Percentiles rank a stretch among this genome's conserved stretches.
These are phyloP conservation scores for Physocladia obscura DNA, from an alignment of 192 early-diverging fungal genomes.

Conservation along the genomic window DNA sequence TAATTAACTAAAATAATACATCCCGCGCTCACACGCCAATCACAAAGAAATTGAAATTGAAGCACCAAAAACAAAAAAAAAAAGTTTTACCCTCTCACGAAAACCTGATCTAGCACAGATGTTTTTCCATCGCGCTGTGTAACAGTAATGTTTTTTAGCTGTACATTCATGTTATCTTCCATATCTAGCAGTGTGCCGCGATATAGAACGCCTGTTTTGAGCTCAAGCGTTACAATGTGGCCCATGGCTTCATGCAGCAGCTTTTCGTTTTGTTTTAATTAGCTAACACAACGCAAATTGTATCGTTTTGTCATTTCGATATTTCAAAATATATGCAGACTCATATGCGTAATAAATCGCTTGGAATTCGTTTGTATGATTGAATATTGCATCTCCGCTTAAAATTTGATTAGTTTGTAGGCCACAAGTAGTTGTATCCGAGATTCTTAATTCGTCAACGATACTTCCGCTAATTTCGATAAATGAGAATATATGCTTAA, in stretches of 20 bases:
- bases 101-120: constrained; percentile 92
- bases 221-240: constrained; percentile 93
- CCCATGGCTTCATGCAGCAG: constrained; percentile 97
- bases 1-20: too few relatives aligned
- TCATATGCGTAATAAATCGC: too few relatives aligned
- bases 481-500: too few relatives aligned
- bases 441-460: too few relatives aligned
- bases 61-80: constrained; percentile 67
- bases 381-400: too few relatives aligned
- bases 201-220: constrained; percentile 92
- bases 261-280: constrained; percentile 30
- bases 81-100: constrained; percentile 71
- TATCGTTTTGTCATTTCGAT: background rate
- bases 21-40: too few relatives aligned
- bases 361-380: too few relatives aligned
- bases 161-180: constrained; percentile 99
- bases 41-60: background rate
- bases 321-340: too few relatives aligned
- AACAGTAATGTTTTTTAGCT: constrained; percentile 90
- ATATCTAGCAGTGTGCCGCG: constrained; percentile 92
- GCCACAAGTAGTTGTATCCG: too few relatives aligned
- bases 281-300: background rate
- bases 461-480: too few relatives aligned
- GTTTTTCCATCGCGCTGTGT: constrained; percentile 89
- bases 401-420: too few relatives aligned